Base-by-base conservation (phyloP, 2,329 filamentous ascomycete species). In the Exophiala mesophila region DNA sequence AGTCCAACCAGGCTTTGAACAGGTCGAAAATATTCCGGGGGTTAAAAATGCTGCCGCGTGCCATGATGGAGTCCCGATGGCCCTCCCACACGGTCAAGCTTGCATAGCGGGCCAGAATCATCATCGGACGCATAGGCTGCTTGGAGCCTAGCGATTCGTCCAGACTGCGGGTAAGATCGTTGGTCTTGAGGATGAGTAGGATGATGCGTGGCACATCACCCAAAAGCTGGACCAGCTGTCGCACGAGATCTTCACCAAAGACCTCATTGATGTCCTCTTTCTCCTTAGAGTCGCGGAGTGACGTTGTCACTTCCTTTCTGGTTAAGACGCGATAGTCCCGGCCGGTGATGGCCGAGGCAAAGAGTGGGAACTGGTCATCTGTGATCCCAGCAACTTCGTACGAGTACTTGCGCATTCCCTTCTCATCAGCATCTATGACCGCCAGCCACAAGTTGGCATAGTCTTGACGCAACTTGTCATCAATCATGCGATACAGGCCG, bases 381-480 rank as follows among this genome's bases (percentile, higher is more conserved):
- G 75, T 83, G 47, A 98, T 82, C 9, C 88, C 88, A 2, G 90
- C 92, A 2, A 97, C 88, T 58, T 95, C 85, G 55, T 83, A 78
- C 2, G 90, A 84, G 62, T 95, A 94, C 57, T 82, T 80, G 54
- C 88, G 83, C 92, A 98, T 98, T 15, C 74, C 73, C 3, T 74
- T 66, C 66, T 95, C 83, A 59, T 98, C 87, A 0, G 85, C 84
- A 55, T 97, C 87, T 39, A 98, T 84, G 17, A 98, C 87, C 4
- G 92, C 89, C 8, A 98, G 80, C 92, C 92, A 98, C 62, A 98
- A 84, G 65, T 96, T 94, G 39, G 92, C 92, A 58, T 98, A 98
- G 13, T 83, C 86, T 17, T 88, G 80, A 39, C 88, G 82, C 19
- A 96, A 67, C 2, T 78, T 68, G 43, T 80, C 71, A 0, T 89